A percentile compares a stretch with the other conserved stretches of the same genome.
Conservation (phyloP, 2,329 filamentous ascomycete genomes). For the Myriosclerotinia scirpicola region DNA sequence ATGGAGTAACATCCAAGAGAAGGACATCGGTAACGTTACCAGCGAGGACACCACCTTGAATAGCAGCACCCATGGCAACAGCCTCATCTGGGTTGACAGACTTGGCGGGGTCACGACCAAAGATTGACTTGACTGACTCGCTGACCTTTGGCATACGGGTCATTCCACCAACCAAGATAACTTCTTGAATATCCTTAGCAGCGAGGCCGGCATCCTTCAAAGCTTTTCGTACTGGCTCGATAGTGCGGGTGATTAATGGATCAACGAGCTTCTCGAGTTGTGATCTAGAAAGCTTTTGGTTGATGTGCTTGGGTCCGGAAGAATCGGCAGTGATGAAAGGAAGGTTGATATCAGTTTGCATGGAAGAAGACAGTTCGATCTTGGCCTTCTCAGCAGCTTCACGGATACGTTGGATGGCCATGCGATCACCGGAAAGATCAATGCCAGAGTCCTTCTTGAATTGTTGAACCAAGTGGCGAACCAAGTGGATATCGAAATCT, state of each 20-base stretch:
- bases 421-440: slow-evolving; percentile 87
- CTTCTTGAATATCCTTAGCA: slow-evolving; percentile 93
- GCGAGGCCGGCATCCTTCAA: slow-evolving; percentile 91
- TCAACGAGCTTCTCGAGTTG: slow-evolving; percentile 94
- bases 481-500: slow-evolving; percentile 93
- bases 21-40: slow-evolving; percentile 96
- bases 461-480: slow-evolving; percentile 88
- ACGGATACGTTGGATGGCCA: slow-evolving; percentile 98
- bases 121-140: slow-evolving; percentile 95
- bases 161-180: slow-evolving; percentile 98
- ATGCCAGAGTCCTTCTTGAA: slow-evolving; percentile 97
- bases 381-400: slow-evolving; percentile 99
- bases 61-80: slow-evolving; percentile 94
- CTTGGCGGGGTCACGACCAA: slow-evolving; percentile 94
- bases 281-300: slow-evolving; percentile 86
- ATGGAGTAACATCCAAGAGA: slow-evolving; percentile 90
- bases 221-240: slow-evolving; percentile 93
- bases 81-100: slow-evolving; percentile 98
- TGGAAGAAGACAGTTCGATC: slow-evolving; percentile 94
- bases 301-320: slow-evolving; percentile 97
- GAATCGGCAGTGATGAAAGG: slow-evolving; percentile 98
- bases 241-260: slow-evolving; percentile 79
- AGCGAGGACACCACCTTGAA: slow-evolving; percentile 94
- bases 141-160: slow-evolving; percentile 98
- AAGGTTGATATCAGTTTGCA: slow-evolving; percentile 96